These are phyloP conservation scores for Chlorencoelia australis DNA, from an alignment of 2,329 filamentous ascomycete species.

Conservation along the genomic window DNA sequence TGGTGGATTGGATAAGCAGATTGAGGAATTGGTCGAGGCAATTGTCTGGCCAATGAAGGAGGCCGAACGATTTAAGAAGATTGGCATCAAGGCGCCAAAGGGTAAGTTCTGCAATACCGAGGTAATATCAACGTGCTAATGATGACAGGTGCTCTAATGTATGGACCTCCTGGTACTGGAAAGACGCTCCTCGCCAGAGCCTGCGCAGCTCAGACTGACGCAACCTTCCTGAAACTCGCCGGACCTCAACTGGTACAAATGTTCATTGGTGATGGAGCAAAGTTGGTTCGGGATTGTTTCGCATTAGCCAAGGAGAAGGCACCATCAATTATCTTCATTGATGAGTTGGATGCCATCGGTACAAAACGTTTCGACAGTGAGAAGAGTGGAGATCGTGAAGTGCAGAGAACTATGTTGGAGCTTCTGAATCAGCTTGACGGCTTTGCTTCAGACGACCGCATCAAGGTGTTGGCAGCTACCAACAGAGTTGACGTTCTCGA, in stretches of 20 bases:
- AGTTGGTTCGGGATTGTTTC: conserved; percentile 95
- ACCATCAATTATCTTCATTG: conserved; percentile 98
- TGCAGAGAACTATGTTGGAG: conserved; percentile 98
- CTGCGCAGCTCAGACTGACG: conserved; percentile 94
- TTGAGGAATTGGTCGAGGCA: conserved; percentile 95
- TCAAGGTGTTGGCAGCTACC: conserved; percentile 91
- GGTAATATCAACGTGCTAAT: conserved; percentile 8
- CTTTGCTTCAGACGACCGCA: conserved; percentile 91
- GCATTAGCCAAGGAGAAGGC: conserved; percentile 98
- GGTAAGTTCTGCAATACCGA: conserved; percentile 45
- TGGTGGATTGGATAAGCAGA: conserved; percentile 95
- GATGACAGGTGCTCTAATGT: conserved; percentile 81
- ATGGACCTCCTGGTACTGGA: conserved; percentile 82
- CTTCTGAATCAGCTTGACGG: conserved; percentile 97
- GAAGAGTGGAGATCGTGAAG: conserved; percentile 94
- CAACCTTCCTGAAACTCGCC: conserved; percentile 96
- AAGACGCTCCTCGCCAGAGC: conserved; percentile 90
- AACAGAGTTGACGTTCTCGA: conserved; percentile 93
- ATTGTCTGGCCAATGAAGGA: conserved; percentile 99
- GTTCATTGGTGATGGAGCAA: conserved; percentile 98
- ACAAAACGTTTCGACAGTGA: conserved; percentile 98
- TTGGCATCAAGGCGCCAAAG: conserved; percentile 98
- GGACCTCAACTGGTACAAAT: conserved; percentile 97
- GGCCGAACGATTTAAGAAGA: conserved; percentile 98
- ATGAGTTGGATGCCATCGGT: conserved; percentile 95